phyloP scores from a whole-genome alignment of 768 basidiomycete genomes.

The Exsudoporus frostii region DNA sequence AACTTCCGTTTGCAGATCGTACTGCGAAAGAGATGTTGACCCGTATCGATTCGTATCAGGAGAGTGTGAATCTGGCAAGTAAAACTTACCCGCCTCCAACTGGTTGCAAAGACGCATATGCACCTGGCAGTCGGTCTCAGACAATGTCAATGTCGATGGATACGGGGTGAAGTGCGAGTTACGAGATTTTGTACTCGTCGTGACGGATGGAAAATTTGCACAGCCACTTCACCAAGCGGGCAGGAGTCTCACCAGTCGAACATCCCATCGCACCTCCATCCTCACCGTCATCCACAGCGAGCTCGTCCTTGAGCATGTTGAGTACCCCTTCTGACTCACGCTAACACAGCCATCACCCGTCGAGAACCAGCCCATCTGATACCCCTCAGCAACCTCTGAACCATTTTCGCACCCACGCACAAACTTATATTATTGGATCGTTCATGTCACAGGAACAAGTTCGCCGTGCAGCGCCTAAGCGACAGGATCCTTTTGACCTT shows the following conservation, averaged over 20 bases:
- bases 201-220: constrained; percentile 1
- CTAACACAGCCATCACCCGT: not conserved
- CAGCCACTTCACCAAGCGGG: constrained; percentile 13
- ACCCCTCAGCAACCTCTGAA: not conserved
- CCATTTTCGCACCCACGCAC: not conserved
- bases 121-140: too few relatives aligned
- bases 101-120: too few relatives aligned
- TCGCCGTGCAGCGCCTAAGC: constrained; percentile 23
- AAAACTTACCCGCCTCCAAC: too few relatives aligned
- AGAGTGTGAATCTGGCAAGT: too few relatives aligned
- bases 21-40: too few relatives aligned
- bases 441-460: constrained; percentile 31
- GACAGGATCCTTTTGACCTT: constrained; percentile 70
- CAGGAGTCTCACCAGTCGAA: not conserved
- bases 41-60: too few relatives aligned
- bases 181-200: not conserved
- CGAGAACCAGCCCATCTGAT: not conserved
- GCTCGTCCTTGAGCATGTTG: constrained; percentile 20
- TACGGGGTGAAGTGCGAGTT: not conserved
- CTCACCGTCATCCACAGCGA: constrained; percentile 9
- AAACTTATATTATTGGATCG: constrained; percentile 5
- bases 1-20: too few relatives aligned
- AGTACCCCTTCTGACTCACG: constrained; percentile 1
- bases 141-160: too few relatives aligned
- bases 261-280: not conserved